These are phyloP conservation scores for Ceriops decandra DNA, from an alignment of 345 rosid species.

Conservation along the genomic window DNA sequence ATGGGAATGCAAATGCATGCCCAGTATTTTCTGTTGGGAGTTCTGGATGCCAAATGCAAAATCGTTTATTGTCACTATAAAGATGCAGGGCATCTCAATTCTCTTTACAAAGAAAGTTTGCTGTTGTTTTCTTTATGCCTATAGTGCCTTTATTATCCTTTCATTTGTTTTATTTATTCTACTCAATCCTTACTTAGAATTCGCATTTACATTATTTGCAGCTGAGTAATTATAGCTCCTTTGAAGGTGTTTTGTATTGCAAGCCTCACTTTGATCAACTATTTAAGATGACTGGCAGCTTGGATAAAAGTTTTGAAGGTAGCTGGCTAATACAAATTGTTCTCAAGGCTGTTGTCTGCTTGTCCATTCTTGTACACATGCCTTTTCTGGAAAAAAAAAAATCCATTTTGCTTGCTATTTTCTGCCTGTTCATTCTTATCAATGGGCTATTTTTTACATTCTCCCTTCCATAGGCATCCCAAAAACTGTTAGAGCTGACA, in stretches of 20 bases:
- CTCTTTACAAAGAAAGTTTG: background rate
- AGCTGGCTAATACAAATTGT: background rate
- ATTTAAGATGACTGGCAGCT: slow-evolving; percentile 72
- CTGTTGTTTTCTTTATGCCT: background rate
- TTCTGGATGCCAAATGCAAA: too few relatives aligned
- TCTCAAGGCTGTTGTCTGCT: background rate
- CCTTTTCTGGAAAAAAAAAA: too few relatives aligned
- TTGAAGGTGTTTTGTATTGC: slow-evolving; percentile 73
- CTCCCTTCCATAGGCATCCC: slow-evolving; percentile 42
- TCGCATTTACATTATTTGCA: slow-evolving; percentile 25
- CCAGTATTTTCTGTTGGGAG: background rate
- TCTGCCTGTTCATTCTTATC: slow-evolving; percentile 4
- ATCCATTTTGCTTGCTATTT: too few relatives aligned
- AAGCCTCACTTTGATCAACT: slow-evolving; percentile 83
- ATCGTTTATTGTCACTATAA: background rate
- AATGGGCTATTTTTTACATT: background rate
- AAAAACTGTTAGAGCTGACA: slow-evolving; percentile 46
- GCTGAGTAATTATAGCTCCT: slow-evolving; percentile 61
- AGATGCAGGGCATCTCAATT: background rate
- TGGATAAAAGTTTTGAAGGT: slow-evolving; percentile 81
- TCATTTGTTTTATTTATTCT: background rate
- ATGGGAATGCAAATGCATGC: too few relatives aligned
- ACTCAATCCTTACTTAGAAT: background rate
- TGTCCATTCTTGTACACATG: background rate
- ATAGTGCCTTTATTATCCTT: background rate